phyloP scores from a whole-genome alignment of 2,329 filamentous ascomycete genomes.

The Byssothecium circinans region DNA sequence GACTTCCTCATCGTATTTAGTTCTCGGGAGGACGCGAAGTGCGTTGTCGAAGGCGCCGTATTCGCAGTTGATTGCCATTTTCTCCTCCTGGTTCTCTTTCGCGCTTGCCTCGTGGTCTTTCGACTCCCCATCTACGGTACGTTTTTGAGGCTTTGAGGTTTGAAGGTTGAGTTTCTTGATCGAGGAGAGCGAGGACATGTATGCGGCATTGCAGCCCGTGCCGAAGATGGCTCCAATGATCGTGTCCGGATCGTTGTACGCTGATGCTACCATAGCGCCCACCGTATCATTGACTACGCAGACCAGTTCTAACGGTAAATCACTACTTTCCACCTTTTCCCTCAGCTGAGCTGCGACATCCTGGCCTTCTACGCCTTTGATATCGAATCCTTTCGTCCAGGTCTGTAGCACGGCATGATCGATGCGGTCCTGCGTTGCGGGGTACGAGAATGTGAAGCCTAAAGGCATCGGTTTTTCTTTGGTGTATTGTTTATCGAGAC shows the following conservation, averaged over 20 bases:
- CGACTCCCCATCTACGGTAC: too few relatives aligned
- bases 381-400: conserved; percentile 98
- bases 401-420: conserved; percentile 89
- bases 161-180: conserved; percentile 78
- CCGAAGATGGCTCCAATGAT: conserved; percentile 92
- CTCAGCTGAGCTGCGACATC: conserved; percentile 91
- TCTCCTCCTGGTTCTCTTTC: conserved; percentile 1
- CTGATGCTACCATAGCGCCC: conserved; percentile 85
- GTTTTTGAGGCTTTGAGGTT: too few relatives aligned
- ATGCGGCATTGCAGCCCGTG: conserved; percentile 91
- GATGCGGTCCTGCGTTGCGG: conserved; percentile 89
- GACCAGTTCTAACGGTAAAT: conserved; percentile 81
- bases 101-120: neutral
- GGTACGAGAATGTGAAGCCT: conserved; percentile 96
- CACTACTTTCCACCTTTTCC: conserved; percentile 69
- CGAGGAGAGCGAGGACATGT: conserved; percentile 81
- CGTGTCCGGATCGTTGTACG: conserved; percentile 82
- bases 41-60: conserved; percentile 97
- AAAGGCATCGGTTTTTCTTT: conserved; percentile 70
- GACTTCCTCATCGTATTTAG: conserved; percentile 60
- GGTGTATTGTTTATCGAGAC: conserved; percentile 63
- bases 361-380: conserved; percentile 84
- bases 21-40: conserved; percentile 81
- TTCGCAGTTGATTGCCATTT: conserved; percentile 95
- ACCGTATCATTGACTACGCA: conserved; percentile 93